Percentiles rank a stretch among this genome's conserved stretches.
These are phyloP conservation scores for Schizochytrium sp. DNA, from an alignment of 108 stramenopile species.

Conservation along the genomic window DNA sequence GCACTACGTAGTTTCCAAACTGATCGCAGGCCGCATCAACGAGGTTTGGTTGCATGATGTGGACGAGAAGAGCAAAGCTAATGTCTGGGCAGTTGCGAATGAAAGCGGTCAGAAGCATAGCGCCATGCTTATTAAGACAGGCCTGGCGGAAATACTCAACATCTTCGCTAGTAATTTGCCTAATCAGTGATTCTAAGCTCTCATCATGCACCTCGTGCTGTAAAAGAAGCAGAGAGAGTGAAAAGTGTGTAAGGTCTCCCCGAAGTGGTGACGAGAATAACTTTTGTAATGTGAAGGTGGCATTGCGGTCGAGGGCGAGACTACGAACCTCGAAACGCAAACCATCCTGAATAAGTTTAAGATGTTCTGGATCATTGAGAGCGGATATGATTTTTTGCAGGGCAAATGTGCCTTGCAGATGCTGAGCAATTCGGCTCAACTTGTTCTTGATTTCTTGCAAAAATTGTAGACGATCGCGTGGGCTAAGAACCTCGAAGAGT, in stretches of 20 bases:
- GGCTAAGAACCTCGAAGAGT: constrained; percentile 35
- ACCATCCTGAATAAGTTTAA: background rate
- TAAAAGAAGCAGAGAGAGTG: constrained; percentile 13
- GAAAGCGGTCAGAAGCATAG: constrained; percentile 38
- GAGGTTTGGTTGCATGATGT: constrained; percentile 30
- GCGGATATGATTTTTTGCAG: constrained; percentile 58
- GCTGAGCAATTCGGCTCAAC: constrained; percentile 43
- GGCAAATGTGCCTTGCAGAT: constrained; percentile 51
- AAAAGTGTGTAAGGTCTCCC: background rate
- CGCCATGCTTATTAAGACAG: constrained; percentile 50
- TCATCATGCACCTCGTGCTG: background rate
- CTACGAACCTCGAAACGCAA: background rate
- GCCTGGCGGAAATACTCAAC: background rate
- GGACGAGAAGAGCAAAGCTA: constrained; percentile 27
- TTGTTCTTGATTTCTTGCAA: constrained; percentile 11
- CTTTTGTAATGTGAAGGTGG: constrained; percentile 56
- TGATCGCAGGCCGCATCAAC: constrained; percentile 75
- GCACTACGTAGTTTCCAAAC: constrained; percentile 91
- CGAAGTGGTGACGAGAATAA: background rate
- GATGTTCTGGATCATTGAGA: constrained; percentile 6
- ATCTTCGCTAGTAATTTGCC: background rate
- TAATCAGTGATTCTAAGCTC: background rate
- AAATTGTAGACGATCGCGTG: constrained; percentile 16
- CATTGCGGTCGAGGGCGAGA: constrained; percentile 56
- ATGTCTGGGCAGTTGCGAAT: background rate